Evolutionary conservation across 2,329 filamentous ascomycete genomes (phyloP), one percentile per base, ranked within the genome.

Genomic region (Plenodomus tracheiphilus): DNA sequence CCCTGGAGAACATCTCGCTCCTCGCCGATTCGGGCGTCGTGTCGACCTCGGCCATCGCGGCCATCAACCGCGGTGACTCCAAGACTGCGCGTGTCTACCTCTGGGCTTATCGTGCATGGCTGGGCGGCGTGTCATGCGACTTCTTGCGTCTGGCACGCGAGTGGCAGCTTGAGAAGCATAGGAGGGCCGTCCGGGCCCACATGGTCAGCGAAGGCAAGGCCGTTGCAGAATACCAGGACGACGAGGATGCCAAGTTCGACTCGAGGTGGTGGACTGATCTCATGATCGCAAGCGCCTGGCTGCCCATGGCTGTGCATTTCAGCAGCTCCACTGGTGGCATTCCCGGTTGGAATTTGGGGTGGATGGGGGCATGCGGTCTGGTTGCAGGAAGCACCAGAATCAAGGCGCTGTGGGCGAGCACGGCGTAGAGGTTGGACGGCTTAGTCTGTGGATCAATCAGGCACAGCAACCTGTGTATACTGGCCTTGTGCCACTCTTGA

Each of bases 301-400:
- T 76, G 46, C 75, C 75, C 1, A 72, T 77, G 58, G 75, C 74
- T 11, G 52, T 69, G 49, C 74, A 77, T 38, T 76, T 71, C 46
- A 70, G 70, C 40, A 70, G 65, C 42, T 62, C 61, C 18, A 66
- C 55, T 13, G 68, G 64, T 19, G 75, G 75, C 0, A 47, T 77
- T 18, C 75, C 75, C 0, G 74, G 74, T 2, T 76, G 74, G 68
- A 76, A 76, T 54, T 36, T 75, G 50, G 75, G 75, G 1, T 60
- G 68, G 42, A 76, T 77, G 74, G 75, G 75, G 0, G 52, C 68
- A 21, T 74, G 69, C 59, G 75, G 75, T 41, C 58, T 69, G 35
- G 62, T 76, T 22, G 75, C 74, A 16, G 74, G 74, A 1, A 62
- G 71, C 28, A 60, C 61, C 36, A 61, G 65, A 44, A 49, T 58